phyloP scores from a whole-genome alignment of 306 rosid genomes.

The Prinsepia uniflora region DNA sequence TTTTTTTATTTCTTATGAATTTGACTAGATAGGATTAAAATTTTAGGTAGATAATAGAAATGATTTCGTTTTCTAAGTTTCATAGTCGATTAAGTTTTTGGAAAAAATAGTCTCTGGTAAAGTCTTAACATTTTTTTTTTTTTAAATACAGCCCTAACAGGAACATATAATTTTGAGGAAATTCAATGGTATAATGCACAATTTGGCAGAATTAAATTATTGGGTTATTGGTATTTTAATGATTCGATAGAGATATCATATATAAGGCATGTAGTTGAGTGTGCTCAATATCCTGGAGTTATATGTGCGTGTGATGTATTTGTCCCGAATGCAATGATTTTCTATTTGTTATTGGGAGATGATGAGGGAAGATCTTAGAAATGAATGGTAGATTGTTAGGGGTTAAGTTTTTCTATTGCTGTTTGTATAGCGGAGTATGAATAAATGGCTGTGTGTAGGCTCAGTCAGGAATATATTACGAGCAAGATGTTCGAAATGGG shows the following conservation, averaged over 20 bases:
- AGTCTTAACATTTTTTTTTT: background rate
- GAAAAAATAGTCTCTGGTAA: background rate
- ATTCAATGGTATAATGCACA: background rate
- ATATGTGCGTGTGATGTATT: conserved; percentile 2
- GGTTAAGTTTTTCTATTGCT: conserved; percentile 15
- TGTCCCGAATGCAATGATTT: conserved; percentile 13
- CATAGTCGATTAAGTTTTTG: background rate
- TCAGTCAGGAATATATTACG: conserved; percentile 41
- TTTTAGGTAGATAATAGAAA: background rate
- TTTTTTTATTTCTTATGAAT: background rate
- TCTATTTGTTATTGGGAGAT: conserved; percentile 20
- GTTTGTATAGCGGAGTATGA: conserved; percentile 39
- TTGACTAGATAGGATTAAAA: background rate
- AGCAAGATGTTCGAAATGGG: conserved; percentile 47
- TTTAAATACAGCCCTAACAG: background rate
- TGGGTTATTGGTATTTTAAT: background rate
- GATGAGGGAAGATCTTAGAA: background rate
- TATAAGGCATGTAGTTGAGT: background rate
- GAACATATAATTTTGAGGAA: background rate
- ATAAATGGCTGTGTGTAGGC: conserved; percentile 56
- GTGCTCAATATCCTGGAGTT: background rate
- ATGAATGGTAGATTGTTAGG: conserved; percentile 20
- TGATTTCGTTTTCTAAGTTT: background rate
- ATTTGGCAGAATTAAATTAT: background rate
- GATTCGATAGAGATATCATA: background rate